These are phyloP conservation scores for Brassica napus DNA, from an alignment of 345 rosid species.

Conservation along the genomic window Da-Ae NC_063442.1:5641501-5642000, in stretches of 20 bases:
- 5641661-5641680: neutral
- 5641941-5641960: constrained; percentile 34
- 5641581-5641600: neutral
- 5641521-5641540: neutral
- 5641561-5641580: neutral
- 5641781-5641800: neutral
- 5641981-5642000: constrained; percentile 27
- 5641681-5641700: neutral
- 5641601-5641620: neutral
- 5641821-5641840: neutral
- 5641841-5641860: neutral
- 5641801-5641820: neutral
- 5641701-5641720: neutral
- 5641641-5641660: neutral
- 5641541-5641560: neutral
- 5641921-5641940: constrained; percentile 41
- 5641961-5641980: constrained; percentile 30
- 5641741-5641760: constrained; percentile 29
- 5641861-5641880: constrained; percentile 26
- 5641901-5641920: constrained; percentile 39
- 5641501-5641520: neutral
- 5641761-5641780: constrained; percentile 8
- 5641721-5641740: constrained; percentile 2
- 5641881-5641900: constrained; percentile 40
- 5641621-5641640: neutral